Percentiles rank a stretch among this genome's conserved stretches.
These are phyloP conservation scores for Kockovaella imperatae DNA, from an alignment of 768 basidiomycete species.

Conservation along the genomic window DNA sequence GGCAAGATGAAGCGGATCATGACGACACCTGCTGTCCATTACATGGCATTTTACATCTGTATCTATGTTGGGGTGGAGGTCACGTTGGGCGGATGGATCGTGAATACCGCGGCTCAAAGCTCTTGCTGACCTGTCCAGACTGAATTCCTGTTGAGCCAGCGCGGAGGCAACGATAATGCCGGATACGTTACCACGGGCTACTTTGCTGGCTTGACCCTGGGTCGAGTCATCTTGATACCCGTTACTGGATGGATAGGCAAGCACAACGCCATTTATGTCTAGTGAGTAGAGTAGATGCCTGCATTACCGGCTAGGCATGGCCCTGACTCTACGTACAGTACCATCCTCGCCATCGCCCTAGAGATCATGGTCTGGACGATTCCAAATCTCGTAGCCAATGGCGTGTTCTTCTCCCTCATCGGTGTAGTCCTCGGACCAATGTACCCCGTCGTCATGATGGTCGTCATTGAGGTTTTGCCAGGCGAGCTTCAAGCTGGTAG, in stretches of 20 bases:
- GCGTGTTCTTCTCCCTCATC: conserved; percentile 57
- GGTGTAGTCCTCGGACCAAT: conserved; percentile 68
- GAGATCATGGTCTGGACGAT: conserved; percentile 64
- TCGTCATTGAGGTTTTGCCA: conserved; percentile 61
- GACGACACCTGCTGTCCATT: conserved; percentile 28
- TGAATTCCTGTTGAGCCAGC: conserved; percentile 29
- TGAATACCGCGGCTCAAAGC: conserved; percentile 2
- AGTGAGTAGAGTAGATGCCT: conserved; percentile 28
- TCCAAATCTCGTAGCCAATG: conserved; percentile 58
- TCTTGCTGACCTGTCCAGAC: conserved; percentile 18
- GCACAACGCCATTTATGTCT: conserved; percentile 44
- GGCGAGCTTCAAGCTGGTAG: conserved; percentile 58
- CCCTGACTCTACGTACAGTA: conserved; percentile 6
- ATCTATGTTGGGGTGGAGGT: conserved; percentile 47
- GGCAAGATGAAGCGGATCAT: conserved; percentile 40
- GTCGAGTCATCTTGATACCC: conserved; percentile 53
- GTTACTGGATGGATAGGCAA: conserved; percentile 49
- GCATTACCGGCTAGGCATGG: not conserved
- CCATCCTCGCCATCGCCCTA: conserved; percentile 45
- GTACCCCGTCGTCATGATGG: conserved; percentile 54
- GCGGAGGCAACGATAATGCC: conserved; percentile 27
- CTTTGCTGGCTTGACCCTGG: conserved; percentile 49
- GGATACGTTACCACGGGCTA: conserved; percentile 44
- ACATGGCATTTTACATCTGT: conserved; percentile 41
- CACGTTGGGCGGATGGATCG: conserved; percentile 43